A percentile compares a stretch with the other conserved stretches of the same genome.
Evolutionary conservation across 345 rosid genomes (phyloP).

Genomic region (Eucalyptus marginata): DNA sequence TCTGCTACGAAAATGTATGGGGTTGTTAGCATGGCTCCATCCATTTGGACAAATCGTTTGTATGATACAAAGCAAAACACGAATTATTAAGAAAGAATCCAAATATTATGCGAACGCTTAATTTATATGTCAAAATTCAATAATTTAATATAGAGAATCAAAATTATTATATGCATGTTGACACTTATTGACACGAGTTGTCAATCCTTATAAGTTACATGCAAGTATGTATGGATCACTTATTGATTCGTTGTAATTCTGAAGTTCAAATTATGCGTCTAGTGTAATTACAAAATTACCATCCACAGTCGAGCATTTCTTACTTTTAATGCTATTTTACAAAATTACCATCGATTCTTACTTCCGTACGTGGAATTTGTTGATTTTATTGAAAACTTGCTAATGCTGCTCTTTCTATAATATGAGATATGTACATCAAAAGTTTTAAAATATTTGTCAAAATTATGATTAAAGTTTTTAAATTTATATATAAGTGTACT

Average conservation of each 20-base stretch:
- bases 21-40: background rate
- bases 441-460: background rate
- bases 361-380: background rate
- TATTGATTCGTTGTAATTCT: background rate
- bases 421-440: background rate
- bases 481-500: background rate
- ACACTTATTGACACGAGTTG: background rate
- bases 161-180: background rate
- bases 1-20: background rate
- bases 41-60: background rate
- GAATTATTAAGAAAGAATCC: background rate
- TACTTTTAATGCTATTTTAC: background rate
- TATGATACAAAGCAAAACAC: background rate
- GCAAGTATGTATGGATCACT: background rate
- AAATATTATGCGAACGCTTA: background rate
- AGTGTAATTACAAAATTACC: background rate
- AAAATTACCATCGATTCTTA: background rate
- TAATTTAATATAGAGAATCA: background rate
- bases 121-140: background rate
- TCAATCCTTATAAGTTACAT: background rate
- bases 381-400: background rate
- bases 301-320: background rate
- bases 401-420: background rate
- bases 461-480: background rate
- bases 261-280: background rate